Base-by-base conservation (phyloP, 108 stramenopile species). In the Bacterosira constricta region DNA sequence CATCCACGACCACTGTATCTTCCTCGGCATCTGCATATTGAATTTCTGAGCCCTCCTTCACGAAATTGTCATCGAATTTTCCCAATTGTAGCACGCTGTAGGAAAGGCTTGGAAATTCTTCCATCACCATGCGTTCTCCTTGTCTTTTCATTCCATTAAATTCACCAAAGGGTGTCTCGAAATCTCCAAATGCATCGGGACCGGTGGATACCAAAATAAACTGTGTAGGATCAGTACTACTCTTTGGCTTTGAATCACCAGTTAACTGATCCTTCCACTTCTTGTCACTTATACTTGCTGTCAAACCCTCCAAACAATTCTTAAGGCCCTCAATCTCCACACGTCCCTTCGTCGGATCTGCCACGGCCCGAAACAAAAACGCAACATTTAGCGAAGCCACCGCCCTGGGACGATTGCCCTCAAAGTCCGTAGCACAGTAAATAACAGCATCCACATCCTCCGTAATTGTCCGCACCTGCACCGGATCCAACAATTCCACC, bases 381-480 rank as follows among this genome's bases (percentile, higher is more conserved):
- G 89, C 90, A 4, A 86, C 61, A 63, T 90, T 90, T 50, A 91
- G 75, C 17, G 86, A 81, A 1, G 84, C 75, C 9, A 94, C 45
- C 0, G 90, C 89, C 41, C 90, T 68, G 0, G 90, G 90, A 41
- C 57, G 66, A 75, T 90, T 91, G 2, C 89, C 90, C 69, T 94
- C 83, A 62, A 92, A 94, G 55, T 91, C 90, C 0, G 90, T 86
- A 6, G 93, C 93, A 65, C 90, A 91, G 80, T 75, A 94, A 65
- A 94, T 82, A 0, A 94, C 74, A 18, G 82, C 54, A 79, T 94
- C 90, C 12, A 83, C 83, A 29, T 83, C 88, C 63, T 90, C 90
- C 3, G 71, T 74, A 39, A 94, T 88, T 2, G 89, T 88, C 8
- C 59, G 62, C 41, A 89, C 89, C 61, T 90, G 90, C 0, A 81